Conservation (phyloP, 2,329 filamentous ascomycete genomes). For the Whalleya microplaca region DNA sequence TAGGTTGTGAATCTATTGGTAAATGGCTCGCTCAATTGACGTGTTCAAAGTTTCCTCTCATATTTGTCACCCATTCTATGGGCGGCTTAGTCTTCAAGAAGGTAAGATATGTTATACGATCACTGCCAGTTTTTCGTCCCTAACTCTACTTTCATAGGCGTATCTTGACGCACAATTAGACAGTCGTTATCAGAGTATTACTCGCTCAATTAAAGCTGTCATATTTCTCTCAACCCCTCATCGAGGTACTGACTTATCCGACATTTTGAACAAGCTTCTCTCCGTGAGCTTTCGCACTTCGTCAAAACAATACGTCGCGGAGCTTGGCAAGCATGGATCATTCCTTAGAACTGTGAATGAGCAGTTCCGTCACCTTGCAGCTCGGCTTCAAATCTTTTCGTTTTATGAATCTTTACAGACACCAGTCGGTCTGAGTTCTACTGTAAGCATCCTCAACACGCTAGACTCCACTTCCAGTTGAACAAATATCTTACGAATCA, state of each 20-base stretch:
- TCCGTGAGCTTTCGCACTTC: constrained; percentile 20
- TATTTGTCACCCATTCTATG: constrained; percentile 33
- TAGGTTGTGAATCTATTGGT: too few species aligned
- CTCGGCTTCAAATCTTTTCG: constrained; percentile 38
- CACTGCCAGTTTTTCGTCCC: too few species aligned
- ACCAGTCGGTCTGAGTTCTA: constrained; percentile 9
- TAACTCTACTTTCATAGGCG: too few species aligned
- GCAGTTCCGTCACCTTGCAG: constrained; percentile 35
- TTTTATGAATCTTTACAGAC: constrained; percentile 41
- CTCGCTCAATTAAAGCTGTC: constrained; percentile 19
- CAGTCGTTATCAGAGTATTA: too few species aligned
- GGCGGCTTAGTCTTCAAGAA: constrained; percentile 33
- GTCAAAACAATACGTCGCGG: constrained; percentile 30
- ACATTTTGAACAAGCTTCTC: constrained; percentile 27
- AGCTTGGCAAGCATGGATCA: constrained; percentile 27
- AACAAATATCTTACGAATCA: neutral
- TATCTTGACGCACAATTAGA: too few species aligned
- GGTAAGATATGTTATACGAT: neutral
- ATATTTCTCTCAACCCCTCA: constrained; percentile 35
- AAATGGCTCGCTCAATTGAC: too few species aligned
- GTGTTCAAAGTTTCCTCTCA: constrained; percentile 18
- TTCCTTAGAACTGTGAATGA: constrained; percentile 39
- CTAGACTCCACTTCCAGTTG: neutral
- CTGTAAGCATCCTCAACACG: constrained; percentile 9
- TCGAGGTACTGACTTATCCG: constrained; percentile 28